Evolutionary conservation across 352 stramenopile species (phyloP), one percentile per base, ranked within the genome.

Genomic region (Phytophthora agathidicida): DNA sequence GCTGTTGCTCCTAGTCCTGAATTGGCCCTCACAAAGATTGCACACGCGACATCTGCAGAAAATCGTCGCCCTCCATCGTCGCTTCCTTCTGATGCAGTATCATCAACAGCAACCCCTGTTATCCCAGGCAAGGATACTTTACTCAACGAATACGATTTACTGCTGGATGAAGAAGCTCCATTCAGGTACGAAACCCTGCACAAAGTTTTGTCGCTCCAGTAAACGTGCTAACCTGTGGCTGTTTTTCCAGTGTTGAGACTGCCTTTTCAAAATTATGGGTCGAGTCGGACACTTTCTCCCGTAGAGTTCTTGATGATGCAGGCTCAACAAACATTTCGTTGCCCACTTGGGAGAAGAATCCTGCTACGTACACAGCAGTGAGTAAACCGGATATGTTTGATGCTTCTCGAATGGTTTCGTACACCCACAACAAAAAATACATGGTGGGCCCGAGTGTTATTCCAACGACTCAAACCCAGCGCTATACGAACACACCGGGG

Each of bases 371-470:
- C 62, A 83, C 81, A 14, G 78, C 80, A 4, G 69, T 91, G 2
- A 57, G 38, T 7, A 88, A 71, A 7, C 45, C 75, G 2, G 84
- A 94, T 30, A 83, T 44, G 5, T 93, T 94, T 43, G 65, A 91
- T 43, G 80, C 63, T 16, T 73, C 71, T 43, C 75, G 87, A 0
- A 44, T 63, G 6, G 77, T 93, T 1, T 71, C 65, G 4, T 93
- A 87, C 50, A 83, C 63, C 1, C 84, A 93, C 75, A 92, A 96
- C 73, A 96, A 96, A 58, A 94, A 96, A 60, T 94, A 94, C 55
- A 91, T 96, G 64, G 80, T 96, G 14, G 86, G 86, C 0, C 84
- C 86, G 1, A 91, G 83, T 46, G 63, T 68, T 28, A 94, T 96
- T 45, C 86, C 86, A 1, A 96, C 86, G 1, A 60, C 60, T 13